phyloP scores from a whole-genome alignment of 1,284 basidiomycete species.

The Cryptococcus wingfieldii region DNA sequence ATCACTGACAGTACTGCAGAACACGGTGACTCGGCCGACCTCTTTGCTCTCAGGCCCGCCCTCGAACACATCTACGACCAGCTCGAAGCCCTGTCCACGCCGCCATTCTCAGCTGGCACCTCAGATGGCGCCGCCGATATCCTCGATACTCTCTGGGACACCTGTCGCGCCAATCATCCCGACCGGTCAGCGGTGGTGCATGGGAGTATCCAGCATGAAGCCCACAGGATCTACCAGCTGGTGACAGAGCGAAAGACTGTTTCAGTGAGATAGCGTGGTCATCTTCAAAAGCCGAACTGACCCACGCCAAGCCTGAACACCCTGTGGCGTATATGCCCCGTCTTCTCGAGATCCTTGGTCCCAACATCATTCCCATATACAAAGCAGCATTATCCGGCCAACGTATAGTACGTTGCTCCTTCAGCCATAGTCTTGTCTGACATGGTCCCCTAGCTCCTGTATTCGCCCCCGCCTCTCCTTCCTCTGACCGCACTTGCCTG shows the following conservation, averaged over 20 bases:
- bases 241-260: conserved; percentile 1
- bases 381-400: conserved; percentile 37
- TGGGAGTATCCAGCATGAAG: background rate
- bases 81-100: conserved; percentile 21
- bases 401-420: conserved; percentile 29
- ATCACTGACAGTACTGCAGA: background rate
- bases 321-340: conserved; percentile 37
- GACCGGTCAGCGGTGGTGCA: too few species aligned
- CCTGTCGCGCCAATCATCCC: conserved; percentile 5
- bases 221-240: conserved; percentile 1
- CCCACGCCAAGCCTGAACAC: conserved; percentile 20
- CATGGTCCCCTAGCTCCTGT: conserved; percentile 29
- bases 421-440: background rate
- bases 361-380: conserved; percentile 36
- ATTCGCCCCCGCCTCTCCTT: conserved; percentile 38
- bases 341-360: conserved; percentile 35
- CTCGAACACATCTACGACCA: conserved; percentile 30
- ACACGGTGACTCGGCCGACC: conserved; percentile 9
- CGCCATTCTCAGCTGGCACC: conserved; percentile 9
- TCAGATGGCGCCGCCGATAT: background rate
- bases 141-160: conserved; percentile 12
- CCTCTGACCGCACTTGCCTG: conserved; percentile 39
- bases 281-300: background rate
- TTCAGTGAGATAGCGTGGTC: conserved; percentile 3
- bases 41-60: conserved; percentile 23